Conservation (phyloP, 164 flowering plant species). For the Akebia trifoliata region DNA sequence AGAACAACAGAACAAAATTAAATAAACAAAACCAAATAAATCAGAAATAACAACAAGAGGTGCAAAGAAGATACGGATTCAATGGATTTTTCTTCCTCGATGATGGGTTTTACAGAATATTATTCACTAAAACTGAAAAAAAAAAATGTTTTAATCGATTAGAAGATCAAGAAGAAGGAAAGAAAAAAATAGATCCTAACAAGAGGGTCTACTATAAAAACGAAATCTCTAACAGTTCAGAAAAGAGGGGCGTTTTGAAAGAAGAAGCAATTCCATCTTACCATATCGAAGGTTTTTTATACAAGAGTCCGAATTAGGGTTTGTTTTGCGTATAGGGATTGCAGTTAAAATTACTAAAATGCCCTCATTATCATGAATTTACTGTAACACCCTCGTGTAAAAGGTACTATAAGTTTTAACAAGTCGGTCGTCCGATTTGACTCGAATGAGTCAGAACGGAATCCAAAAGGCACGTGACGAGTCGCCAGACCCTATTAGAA, state of each 20-base stretch:
- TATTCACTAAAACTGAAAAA: constrained; percentile 17
- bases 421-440: too few species aligned
- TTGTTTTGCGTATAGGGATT: background rate
- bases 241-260: background rate
- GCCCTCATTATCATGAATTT: too few species aligned
- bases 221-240: background rate
- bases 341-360: background rate
- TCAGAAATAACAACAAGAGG: background rate
- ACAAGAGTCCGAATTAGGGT: background rate
- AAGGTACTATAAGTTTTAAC: too few species aligned
- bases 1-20: background rate
- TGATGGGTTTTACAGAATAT: constrained; percentile 10
- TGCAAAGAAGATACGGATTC: background rate
- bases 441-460: too few species aligned
- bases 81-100: too few species aligned
- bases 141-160: background rate
- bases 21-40: background rate
- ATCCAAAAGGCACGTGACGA: too few species aligned
- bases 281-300: background rate
- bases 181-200: too few species aligned
- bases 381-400: too few species aligned
- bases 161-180: background rate
- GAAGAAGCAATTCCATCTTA: too few species aligned
- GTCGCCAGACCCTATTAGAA: too few species aligned
- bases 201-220: too few species aligned